Conservation (phyloP, 305 asterid genomes). For the Fraxinus greggii region DNA sequence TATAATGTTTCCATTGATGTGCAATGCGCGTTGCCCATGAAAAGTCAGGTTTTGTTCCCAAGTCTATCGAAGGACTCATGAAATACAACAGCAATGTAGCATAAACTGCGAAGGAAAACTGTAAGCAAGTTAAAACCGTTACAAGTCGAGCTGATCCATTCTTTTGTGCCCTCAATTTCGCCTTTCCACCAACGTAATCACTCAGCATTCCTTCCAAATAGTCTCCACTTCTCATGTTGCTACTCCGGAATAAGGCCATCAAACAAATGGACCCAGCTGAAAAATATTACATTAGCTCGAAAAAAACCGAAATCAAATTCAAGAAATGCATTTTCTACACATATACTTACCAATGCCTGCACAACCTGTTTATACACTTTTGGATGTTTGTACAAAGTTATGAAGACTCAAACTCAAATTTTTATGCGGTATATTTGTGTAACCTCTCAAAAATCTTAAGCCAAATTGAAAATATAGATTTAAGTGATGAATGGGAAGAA, state of each 20-base stretch:
- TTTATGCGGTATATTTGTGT: neutral
- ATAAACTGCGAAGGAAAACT: constrained; percentile 73
- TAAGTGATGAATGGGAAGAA: neutral
- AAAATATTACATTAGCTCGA: constrained; percentile 2
- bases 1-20: constrained; percentile 59
- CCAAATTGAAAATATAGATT: neutral
- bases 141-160: constrained; percentile 49
- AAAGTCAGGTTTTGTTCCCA: constrained; percentile 62
- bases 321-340: neutral
- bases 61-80: constrained; percentile 70
- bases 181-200: constrained; percentile 57
- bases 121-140: constrained; percentile 65
- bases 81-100: constrained; percentile 71
- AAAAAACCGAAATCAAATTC: neutral
- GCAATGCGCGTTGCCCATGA: constrained; percentile 66
- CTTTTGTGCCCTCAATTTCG: constrained; percentile 42
- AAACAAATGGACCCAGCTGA: constrained; percentile 23
- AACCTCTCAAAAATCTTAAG: neutral
- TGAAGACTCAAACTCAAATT: neutral
- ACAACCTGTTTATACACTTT: neutral
- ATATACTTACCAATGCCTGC: neutral
- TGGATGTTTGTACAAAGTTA: neutral
- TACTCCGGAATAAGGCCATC: constrained; percentile 38
- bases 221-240: constrained; percentile 40
- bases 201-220: constrained; percentile 56